Conservation (phyloP, 257 asterid species). For the Plectranthus barbatus region DNA sequence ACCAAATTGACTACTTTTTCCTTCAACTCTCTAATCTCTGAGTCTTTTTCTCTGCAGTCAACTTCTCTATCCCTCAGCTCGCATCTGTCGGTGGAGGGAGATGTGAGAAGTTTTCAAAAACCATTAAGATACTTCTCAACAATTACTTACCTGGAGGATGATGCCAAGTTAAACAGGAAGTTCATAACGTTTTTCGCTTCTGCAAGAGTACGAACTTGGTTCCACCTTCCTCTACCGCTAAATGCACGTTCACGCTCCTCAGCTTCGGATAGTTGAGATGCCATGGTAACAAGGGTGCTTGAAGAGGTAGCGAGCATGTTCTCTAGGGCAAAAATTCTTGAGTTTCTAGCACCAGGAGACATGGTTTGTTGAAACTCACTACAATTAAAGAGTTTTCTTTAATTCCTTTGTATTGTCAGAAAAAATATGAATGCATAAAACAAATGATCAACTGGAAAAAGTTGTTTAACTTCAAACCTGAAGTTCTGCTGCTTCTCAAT, state of each 20-base stretch:
- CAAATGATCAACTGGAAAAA: neutral
- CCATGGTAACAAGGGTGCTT: conserved; percentile 87
- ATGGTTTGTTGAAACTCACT: conserved; percentile 53
- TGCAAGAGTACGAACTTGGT: conserved; percentile 76
- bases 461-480: conserved; percentile 43
- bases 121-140: neutral
- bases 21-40: conserved; percentile 78
- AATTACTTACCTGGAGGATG: conserved; percentile 63
- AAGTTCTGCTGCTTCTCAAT: conserved; percentile 45
- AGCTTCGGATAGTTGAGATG: conserved; percentile 93
- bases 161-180: conserved; percentile 63
- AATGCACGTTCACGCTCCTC: conserved; percentile 94
- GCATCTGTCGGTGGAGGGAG: conserved; percentile 40
- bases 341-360: conserved; percentile 98
- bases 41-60: conserved; percentile 79
- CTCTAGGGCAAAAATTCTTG: conserved; percentile 84
- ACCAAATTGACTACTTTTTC: conserved; percentile 70
- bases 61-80: conserved; percentile 72
- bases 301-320: conserved; percentile 96
- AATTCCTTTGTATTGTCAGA: too few relatives aligned
- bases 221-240: conserved; percentile 95
- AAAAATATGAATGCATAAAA: neutral
- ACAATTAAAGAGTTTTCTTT: conserved; percentile 14
- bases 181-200: conserved; percentile 90
- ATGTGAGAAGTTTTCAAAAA: neutral